These are phyloP conservation scores for Aethionema arabicum DNA, from an alignment of 345 rosid genomes.

Conservation along the genomic window DNA sequence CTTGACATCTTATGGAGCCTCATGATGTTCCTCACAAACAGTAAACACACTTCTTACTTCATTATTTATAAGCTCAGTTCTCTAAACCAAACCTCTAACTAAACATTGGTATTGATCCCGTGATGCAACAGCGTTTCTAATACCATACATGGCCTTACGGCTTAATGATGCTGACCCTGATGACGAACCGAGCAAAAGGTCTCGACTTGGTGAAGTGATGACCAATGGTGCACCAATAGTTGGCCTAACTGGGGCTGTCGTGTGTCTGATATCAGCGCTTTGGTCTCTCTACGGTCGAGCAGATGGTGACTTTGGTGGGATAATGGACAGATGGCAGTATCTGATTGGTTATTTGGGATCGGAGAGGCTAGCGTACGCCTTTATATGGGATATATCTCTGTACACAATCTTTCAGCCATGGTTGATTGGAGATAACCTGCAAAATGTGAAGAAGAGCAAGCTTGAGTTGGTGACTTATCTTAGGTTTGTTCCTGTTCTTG, in stretches of 20 bases:
- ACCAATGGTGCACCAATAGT: conserved; percentile 68
- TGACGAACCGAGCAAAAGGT: conserved; percentile 41
- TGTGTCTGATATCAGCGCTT: conserved; percentile 58
- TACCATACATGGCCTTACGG: conserved; percentile 94
- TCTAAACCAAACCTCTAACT: conserved; percentile 6
- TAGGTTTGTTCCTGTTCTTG: conserved; percentile 77
- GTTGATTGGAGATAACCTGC: conserved; percentile 83
- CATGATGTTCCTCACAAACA: conserved; percentile 97
- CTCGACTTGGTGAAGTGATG: conserved; percentile 65
- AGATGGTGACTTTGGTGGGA: conserved; percentile 62
- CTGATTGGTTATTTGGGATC: conserved; percentile 67
- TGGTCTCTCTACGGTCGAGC: conserved; percentile 77
- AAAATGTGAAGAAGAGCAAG: conserved; percentile 57
- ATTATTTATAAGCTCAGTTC: background rate
- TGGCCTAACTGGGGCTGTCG: conserved; percentile 73
- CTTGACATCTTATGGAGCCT: conserved; percentile 76
- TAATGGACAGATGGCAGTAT: conserved; percentile 65
- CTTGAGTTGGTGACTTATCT: conserved; percentile 53
- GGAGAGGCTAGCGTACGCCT: conserved; percentile 88
- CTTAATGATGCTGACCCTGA: conserved; percentile 51
- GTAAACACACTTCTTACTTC: conserved; percentile 41
- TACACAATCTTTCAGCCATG: conserved; percentile 93
- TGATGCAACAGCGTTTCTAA: conserved; percentile 64
- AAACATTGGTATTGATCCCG: conserved; percentile 7
- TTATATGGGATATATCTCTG: conserved; percentile 82